Conservation (phyloP, 352 stramenopile genomes). For the Aphanomyces astaci region DNA sequence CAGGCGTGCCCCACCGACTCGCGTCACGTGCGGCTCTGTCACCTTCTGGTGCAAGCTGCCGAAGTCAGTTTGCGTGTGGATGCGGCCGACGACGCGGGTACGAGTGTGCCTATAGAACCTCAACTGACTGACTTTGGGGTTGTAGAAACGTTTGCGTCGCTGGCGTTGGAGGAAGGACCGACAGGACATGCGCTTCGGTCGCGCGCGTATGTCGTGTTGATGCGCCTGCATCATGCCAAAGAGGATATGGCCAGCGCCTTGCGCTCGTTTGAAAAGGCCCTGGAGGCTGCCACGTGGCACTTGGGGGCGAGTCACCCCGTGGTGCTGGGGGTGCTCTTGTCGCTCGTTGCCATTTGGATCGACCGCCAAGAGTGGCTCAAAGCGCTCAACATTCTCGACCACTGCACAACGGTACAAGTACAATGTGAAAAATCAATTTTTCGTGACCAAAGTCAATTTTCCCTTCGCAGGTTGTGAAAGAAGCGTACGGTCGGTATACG, state of each 20-base stretch:
- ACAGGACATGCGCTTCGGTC: conserved; percentile 29
- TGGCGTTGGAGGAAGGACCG: conserved; percentile 35
- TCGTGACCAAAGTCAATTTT: too few relatives aligned
- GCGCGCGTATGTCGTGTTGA: conserved; percentile 30
- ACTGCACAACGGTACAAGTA: conserved; percentile 17
- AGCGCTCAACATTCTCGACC: conserved; percentile 27
- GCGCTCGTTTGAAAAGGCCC: conserved; percentile 29
- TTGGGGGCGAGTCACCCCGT: conserved; percentile 35
- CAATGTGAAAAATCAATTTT: too few relatives aligned
- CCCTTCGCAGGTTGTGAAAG: conserved; percentile 29
- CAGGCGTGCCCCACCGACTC: conserved; percentile 30
- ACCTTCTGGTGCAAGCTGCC: conserved; percentile 35
- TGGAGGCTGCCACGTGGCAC: conserved; percentile 35
- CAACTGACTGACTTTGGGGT: neutral
- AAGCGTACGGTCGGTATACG: conserved; percentile 40
- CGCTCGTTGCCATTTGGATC: conserved; percentile 38
- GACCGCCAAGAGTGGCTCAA: conserved; percentile 26
- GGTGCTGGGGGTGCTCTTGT: conserved; percentile 38
- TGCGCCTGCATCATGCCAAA: conserved; percentile 30
- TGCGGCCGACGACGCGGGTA: conserved; percentile 25
- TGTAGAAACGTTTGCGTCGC: conserved; percentile 24
- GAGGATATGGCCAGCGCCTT: conserved; percentile 24
- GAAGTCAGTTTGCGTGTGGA: conserved; percentile 30
- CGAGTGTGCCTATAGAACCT: too few relatives aligned
- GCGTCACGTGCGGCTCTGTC: conserved; percentile 29